A percentile compares a stretch with the other conserved stretches of the same genome.
phyloP scores from a whole-genome alignment of 257 asterid genomes.

The Salvia miltiorrhiza region DNA sequence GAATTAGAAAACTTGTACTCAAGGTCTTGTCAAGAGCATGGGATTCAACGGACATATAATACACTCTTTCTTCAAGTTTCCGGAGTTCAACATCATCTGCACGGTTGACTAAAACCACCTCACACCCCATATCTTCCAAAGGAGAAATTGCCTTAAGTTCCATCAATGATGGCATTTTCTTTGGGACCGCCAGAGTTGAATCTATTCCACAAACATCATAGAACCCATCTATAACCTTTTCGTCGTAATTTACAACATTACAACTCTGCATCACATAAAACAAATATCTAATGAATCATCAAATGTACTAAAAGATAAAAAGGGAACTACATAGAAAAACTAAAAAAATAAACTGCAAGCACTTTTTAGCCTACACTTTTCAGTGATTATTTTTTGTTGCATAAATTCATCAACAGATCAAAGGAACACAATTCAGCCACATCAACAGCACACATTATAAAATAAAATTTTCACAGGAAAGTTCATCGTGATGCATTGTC shows the following conservation, averaged over 20 bases:
- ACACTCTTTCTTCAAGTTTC: conserved; percentile 79
- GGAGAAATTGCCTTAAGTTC: conserved; percentile 70
- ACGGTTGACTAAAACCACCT: conserved; percentile 81
- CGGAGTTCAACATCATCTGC: conserved; percentile 59
- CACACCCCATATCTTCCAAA: conserved; percentile 55
- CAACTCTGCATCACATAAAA: conserved; percentile 64
- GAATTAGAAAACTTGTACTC: conserved; percentile 51
- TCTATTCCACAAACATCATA: conserved; percentile 81
- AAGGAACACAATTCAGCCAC: not conserved
- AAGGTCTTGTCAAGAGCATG: conserved; percentile 47
- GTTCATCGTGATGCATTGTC: not conserved
- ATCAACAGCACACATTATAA: not conserved
- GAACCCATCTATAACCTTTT: conserved; percentile 89
- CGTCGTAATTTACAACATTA: conserved; percentile 80
- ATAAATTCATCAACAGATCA: not conserved
- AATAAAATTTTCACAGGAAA: not conserved
- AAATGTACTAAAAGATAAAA: no score
- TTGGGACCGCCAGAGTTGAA: conserved; percentile 55
- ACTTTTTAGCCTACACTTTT: not conserved
- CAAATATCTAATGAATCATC: conserved; percentile 9
- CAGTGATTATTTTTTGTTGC: not conserved
- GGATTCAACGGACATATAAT: conserved; percentile 53
- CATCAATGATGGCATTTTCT: conserved; percentile 68
- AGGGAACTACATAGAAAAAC: not conserved
- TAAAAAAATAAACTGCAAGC: not conserved